These are phyloP conservation scores for Fusarium buxicola DNA, from an alignment of 2,329 filamentous ascomycete genomes.

Conservation along the genomic window DNA sequence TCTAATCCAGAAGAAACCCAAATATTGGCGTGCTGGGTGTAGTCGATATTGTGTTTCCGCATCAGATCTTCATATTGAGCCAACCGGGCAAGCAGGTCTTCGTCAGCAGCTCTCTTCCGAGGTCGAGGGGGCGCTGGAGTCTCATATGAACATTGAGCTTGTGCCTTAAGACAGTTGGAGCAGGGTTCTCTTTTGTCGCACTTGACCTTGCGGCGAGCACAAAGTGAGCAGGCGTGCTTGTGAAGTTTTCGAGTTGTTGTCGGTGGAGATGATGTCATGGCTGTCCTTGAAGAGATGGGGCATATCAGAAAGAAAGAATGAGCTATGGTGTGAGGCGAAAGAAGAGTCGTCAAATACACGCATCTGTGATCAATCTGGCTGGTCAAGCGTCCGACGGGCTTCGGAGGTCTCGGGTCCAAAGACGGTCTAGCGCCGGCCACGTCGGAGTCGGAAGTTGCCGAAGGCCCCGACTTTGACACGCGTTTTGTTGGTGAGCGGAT, in stretches of 20 bases:
- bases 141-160: slow-evolving; percentile 43
- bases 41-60: slow-evolving; percentile 43
- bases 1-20: slow-evolving; percentile 43
- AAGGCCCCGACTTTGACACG: neutral
- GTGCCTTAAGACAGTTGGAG: slow-evolving; percentile 57
- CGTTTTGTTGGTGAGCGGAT: neutral
- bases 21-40: slow-evolving; percentile 29
- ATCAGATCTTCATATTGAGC: slow-evolving; percentile 46
- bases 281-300: no score
- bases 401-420: neutral
- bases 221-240: slow-evolving; percentile 38
- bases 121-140: slow-evolving; percentile 32
- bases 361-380: no score
- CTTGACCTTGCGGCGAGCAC: slow-evolving; percentile 42
- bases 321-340: no score
- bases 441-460: neutral
- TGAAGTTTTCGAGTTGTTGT: neutral
- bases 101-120: slow-evolving; percentile 45
- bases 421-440: neutral
- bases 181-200: slow-evolving; percentile 57
- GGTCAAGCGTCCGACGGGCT: no score
- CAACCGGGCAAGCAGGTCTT: slow-evolving; percentile 43
- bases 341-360: no score
- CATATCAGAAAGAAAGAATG: no score
- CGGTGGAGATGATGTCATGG: no score